These are phyloP conservation scores for Alternaria triticimaculans DNA, from an alignment of 2,329 filamentous ascomycete species.

Conservation along the genomic window DNA sequence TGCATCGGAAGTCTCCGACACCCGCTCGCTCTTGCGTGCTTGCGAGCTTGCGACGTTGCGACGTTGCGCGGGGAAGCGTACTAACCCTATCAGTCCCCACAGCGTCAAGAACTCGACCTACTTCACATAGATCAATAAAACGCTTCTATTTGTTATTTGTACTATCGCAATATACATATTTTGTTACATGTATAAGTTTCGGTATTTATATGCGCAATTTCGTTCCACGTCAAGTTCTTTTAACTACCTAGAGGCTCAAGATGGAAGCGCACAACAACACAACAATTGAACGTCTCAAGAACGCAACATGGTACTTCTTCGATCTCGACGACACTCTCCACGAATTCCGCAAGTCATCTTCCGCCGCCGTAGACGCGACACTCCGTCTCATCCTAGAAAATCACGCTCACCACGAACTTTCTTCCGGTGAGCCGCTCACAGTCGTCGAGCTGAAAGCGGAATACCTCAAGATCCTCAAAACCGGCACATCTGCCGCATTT, in stretches of 20 bases:
- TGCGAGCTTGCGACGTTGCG: too few relatives aligned
- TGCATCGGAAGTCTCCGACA: not conserved
- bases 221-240: not conserved
- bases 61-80: not conserved
- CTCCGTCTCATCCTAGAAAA: constrained; percentile 39
- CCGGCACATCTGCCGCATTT: constrained; percentile 51
- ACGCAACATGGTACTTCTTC: constrained; percentile 53
- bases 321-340: constrained; percentile 60
- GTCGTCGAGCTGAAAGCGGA: constrained; percentile 19
- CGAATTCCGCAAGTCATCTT: constrained; percentile 53
- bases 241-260: not conserved
- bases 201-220: not conserved
- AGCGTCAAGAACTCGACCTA: not conserved
- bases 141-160: not conserved
- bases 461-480: constrained; percentile 47
- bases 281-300: not conserved
- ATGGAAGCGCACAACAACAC: not conserved
- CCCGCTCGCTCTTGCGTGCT: not conserved
- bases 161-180: too few relatives aligned
- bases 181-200: not conserved
- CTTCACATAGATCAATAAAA: not conserved
- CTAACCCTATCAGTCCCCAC: not conserved
- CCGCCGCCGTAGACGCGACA: constrained; percentile 42
- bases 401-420: not conserved
- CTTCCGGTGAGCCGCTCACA: not conserved